A percentile compares a stretch with the other conserved stretches of the same genome.
phyloP scores from a whole-genome alignment of 192 early-diverging fungal genomes.

The Backusella sp. region DNA sequence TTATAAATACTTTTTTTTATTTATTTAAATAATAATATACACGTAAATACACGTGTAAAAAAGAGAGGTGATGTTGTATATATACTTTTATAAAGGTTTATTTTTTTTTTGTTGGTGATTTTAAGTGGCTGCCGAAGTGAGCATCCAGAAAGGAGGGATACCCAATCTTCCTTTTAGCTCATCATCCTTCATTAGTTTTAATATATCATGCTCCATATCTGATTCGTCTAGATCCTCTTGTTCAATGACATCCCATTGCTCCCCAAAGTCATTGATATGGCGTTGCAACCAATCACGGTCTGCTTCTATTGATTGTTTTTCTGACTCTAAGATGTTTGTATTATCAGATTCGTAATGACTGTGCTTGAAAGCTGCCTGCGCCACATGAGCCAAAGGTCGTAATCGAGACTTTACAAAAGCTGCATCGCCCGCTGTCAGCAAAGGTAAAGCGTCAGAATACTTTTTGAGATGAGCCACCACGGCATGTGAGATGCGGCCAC shows the following conservation, averaged over 20 bases:
- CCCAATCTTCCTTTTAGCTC: conserved; percentile 29
- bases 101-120: background rate
- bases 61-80: background rate
- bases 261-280: conserved; percentile 11
- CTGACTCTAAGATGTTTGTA: background rate
- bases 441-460: conserved; percentile 28
- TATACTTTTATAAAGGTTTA: background rate
- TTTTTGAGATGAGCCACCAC: conserved; percentile 43
- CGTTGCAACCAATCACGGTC: conserved; percentile 10
- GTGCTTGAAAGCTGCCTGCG: conserved; percentile 42
- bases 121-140: conserved; percentile 14
- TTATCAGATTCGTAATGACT: conserved; percentile 10
- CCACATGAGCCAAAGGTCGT: conserved; percentile 49
- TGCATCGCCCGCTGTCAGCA: conserved; percentile 29
- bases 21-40: too few species aligned
- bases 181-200: conserved; percentile 4
- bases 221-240: background rate
- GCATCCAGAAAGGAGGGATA: conserved; percentile 57
- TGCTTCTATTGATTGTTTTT: background rate
- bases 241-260: conserved; percentile 8
- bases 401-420: conserved; percentile 29
- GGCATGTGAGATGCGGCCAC: conserved; percentile 41
- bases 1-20: too few species aligned
- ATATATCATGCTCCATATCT: conserved; percentile 5
- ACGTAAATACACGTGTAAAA: too few species aligned